A percentile compares a stretch with the other conserved stretches of the same genome.
phyloP scores from a whole-genome alignment of 495 filamentous ascomycete genomes.

The Extremus antarcticus region DNA sequence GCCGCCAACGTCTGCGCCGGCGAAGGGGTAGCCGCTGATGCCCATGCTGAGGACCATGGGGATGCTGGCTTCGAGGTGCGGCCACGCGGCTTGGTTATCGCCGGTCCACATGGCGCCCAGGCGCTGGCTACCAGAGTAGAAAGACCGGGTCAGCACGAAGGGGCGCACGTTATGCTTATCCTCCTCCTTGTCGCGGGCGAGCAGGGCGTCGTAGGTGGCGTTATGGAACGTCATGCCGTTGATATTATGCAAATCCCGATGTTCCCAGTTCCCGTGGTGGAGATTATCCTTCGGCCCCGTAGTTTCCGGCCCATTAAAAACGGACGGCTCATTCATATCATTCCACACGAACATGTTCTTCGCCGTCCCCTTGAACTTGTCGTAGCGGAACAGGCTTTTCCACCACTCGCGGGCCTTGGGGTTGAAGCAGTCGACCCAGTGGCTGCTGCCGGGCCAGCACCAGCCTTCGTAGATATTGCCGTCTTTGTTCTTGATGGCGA shows the following conservation, averaged over 20 bases:
- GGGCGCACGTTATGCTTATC: slow-evolving; percentile 45
- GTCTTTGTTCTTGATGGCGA: slow-evolving; percentile 82
- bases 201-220: slow-evolving; percentile 74
- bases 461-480: slow-evolving; percentile 83
- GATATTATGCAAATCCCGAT: slow-evolving; percentile 90
- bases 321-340: slow-evolving; percentile 98
- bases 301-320: slow-evolving; percentile 95
- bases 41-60: slow-evolving; percentile 90
- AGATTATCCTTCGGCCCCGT: slow-evolving; percentile 98
- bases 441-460: slow-evolving; percentile 95
- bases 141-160: slow-evolving; percentile 86
- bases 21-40: slow-evolving; percentile 86
- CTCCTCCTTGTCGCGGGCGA: slow-evolving; percentile 71
- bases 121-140: slow-evolving; percentile 82
- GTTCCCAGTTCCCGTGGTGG: slow-evolving; percentile 86
- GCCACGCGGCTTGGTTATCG: slow-evolving; percentile 89
- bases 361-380: slow-evolving; percentile 69
- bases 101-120: slow-evolving; percentile 96
- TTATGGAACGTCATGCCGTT: slow-evolving; percentile 91
- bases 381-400: slow-evolving; percentile 74
- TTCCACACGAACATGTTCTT: slow-evolving; percentile 93
- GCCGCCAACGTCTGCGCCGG: slow-evolving; percentile 91
- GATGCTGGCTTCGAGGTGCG: slow-evolving; percentile 71
- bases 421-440: slow-evolving; percentile 95
- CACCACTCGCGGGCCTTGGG: slow-evolving; percentile 82